Evolutionary conservation across 164 flowering plant species (phyloP).

Genomic region (Vitis labrusca): DNA sequence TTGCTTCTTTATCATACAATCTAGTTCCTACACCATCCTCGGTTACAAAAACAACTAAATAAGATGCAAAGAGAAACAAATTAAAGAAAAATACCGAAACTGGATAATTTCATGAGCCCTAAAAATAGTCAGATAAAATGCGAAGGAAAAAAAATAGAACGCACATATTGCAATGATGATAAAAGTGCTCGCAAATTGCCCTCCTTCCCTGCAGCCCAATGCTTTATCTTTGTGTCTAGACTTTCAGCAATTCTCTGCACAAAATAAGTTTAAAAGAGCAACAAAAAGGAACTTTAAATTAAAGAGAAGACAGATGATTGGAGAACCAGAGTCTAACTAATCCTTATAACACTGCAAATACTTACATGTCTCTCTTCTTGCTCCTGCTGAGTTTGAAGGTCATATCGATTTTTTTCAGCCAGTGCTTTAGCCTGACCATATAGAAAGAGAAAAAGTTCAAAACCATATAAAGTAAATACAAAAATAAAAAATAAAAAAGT

Average conservation of each 20-base stretch:
- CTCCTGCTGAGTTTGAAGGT: slow-evolving; percentile 64
- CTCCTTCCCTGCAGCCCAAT: slow-evolving; percentile 95
- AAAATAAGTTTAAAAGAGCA: background rate
- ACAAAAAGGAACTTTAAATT: background rate
- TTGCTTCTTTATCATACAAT: too few species aligned
- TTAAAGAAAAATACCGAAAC: background rate
- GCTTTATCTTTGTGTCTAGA: slow-evolving; percentile 71
- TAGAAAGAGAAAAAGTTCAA: background rate
- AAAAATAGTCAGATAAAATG: slow-evolving; percentile 1
- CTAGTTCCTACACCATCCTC: too few species aligned
- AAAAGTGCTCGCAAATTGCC: slow-evolving; percentile 89
- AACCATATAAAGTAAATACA: background rate
- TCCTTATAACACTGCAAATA: slow-evolving; percentile 9
- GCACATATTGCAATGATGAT: slow-evolving; percentile 77
- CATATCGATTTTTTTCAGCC: slow-evolving; percentile 86
- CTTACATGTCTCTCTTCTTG: slow-evolving; percentile 90
- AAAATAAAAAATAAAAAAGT: background rate
- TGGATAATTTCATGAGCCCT: background rate
- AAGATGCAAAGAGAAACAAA: background rate
- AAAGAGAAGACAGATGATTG: background rate
- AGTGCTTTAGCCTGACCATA: slow-evolving; percentile 71
- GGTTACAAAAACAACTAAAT: background rate
- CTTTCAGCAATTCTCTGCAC: slow-evolving; percentile 75
- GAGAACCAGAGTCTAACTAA: background rate
- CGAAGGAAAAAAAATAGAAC: slow-evolving; percentile 16